A percentile compares a stretch with the other conserved stretches of the same genome.
Conservation (phyloP, 2,329 filamentous ascomycete species). For the Aspergillus bombycis region DNA sequence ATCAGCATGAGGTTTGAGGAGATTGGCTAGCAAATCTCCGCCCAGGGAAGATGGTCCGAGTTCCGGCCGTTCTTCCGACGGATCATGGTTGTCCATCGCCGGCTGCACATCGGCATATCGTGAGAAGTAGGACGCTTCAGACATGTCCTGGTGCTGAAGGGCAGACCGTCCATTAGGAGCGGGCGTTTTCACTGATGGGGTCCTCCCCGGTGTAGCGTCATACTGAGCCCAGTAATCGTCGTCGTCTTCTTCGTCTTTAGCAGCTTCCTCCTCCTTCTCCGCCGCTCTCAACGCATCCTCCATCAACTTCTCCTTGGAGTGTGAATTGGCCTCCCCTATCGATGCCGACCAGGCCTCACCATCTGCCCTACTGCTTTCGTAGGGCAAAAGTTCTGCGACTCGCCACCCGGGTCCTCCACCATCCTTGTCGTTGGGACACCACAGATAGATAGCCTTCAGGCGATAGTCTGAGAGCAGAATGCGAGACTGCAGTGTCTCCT, state of each 20-base stretch:
- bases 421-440: constrained; percentile 62
- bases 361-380: constrained; percentile 53
- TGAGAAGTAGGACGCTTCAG: constrained; percentile 63
- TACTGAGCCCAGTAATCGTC: constrained; percentile 69
- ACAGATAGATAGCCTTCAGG: constrained; percentile 61
- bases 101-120: constrained; percentile 67
- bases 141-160: constrained; percentile 37
- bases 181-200: constrained; percentile 48
- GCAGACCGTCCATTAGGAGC: constrained; percentile 31
- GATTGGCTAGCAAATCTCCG: constrained; percentile 52
- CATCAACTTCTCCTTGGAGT: constrained; percentile 40
- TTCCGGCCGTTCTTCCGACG: constrained; percentile 55
- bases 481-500: constrained; percentile 63
- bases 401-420: constrained; percentile 59
- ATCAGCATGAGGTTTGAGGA: constrained; percentile 45
- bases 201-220: constrained; percentile 58
- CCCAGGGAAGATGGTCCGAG: constrained; percentile 57
- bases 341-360: constrained; percentile 56
- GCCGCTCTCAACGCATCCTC: constrained; percentile 40
- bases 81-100: constrained; percentile 65
- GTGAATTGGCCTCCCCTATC: constrained; percentile 59
- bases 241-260: constrained; percentile 47
- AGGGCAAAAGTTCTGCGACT: constrained; percentile 60
- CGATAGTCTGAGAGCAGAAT: constrained; percentile 59
- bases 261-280: constrained; percentile 24